Conservation (phyloP, 108 stramenopile species). For the Stephanodiscus minutulus region DNA sequence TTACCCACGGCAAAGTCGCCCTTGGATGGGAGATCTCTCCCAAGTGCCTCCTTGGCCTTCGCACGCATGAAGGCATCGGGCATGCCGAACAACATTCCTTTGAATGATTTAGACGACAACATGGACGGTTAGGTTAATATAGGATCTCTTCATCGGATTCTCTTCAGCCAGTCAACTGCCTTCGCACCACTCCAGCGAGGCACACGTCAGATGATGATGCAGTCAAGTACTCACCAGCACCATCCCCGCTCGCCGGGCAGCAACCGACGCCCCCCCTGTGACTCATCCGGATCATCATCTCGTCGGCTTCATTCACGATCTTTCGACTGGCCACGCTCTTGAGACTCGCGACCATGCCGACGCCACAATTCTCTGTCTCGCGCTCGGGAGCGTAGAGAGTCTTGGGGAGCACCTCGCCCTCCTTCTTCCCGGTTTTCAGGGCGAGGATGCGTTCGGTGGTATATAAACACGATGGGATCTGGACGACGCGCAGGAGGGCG, state of each 20-base stretch:
- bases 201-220: neutral
- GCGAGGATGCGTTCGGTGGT: slow-evolving; percentile 71
- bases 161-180: neutral
- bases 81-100: slow-evolving; percentile 91
- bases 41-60: slow-evolving; percentile 77
- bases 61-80: slow-evolving; percentile 94
- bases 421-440: slow-evolving; percentile 48
- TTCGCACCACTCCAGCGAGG: neutral
- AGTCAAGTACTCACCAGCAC: slow-evolving; percentile 72
- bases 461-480: slow-evolving; percentile 47
- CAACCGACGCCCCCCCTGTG: slow-evolving; percentile 96
- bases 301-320: slow-evolving; percentile 94
- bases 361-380: slow-evolving; percentile 91
- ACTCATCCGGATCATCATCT: slow-evolving; percentile 97
- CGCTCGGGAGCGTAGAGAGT: slow-evolving; percentile 69
- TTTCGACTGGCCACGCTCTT: slow-evolving; percentile 82
- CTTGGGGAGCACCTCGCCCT: slow-evolving; percentile 32
- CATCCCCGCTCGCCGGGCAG: slow-evolving; percentile 91
- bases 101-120: slow-evolving; percentile 5
- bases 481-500: neutral
- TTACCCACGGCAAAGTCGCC: slow-evolving; percentile 95
- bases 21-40: slow-evolving; percentile 73
- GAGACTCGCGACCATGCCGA: slow-evolving; percentile 87
- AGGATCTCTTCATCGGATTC: neutral
- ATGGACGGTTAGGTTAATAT: neutral